These are phyloP conservation scores for Wickerhamomyces mucosus DNA, from an alignment of 805 yeast species.

Conservation along the genomic window DNA sequence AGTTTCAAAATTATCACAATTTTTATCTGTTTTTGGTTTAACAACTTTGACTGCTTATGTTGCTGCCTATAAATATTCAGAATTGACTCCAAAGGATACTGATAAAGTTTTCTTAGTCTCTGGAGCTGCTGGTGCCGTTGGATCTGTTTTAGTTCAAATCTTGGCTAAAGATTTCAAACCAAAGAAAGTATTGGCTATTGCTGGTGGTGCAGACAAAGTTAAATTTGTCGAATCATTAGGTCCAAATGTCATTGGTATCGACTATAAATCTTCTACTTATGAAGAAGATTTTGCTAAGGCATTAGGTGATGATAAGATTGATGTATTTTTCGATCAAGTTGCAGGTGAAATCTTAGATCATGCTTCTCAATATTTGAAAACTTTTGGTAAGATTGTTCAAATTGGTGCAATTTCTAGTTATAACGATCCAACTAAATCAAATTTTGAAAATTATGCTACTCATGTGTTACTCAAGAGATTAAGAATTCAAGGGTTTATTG, in stretches of 20 bases:
- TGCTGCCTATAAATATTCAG: conserved; percentile 39
- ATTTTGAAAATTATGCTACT: conserved; percentile 31
- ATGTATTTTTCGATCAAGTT: conserved; percentile 49
- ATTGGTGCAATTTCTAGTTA: conserved; percentile 58
- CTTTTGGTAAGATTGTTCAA: conserved; percentile 35
- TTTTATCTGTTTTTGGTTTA: conserved; percentile 39
- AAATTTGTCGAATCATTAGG: conserved; percentile 43
- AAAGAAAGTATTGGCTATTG: conserved; percentile 45
- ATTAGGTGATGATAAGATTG: conserved; percentile 37
- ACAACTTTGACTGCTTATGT: conserved; percentile 54
- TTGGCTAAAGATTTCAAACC: conserved; percentile 44
- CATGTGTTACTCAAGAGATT: conserved; percentile 41
- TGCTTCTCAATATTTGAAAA: conserved; percentile 27
- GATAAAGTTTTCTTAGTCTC: conserved; percentile 40
- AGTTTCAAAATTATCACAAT: conserved; percentile 25
- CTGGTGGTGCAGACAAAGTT: conserved; percentile 48
- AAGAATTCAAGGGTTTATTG: conserved; percentile 40
- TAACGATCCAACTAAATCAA: no score
- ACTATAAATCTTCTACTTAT: conserved; percentile 37
- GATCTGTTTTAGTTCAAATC: conserved; percentile 45
- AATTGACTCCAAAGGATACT: conserved; percentile 27
- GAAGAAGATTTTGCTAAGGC: conserved; percentile 25
- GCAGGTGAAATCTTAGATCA: conserved; percentile 49
- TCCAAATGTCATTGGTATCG: conserved; percentile 39
- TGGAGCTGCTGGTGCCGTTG: conserved; percentile 68